Evolutionary conservation across 768 basidiomycete species (phyloP).

Genomic region (Lactarius deliciosus): DNA sequence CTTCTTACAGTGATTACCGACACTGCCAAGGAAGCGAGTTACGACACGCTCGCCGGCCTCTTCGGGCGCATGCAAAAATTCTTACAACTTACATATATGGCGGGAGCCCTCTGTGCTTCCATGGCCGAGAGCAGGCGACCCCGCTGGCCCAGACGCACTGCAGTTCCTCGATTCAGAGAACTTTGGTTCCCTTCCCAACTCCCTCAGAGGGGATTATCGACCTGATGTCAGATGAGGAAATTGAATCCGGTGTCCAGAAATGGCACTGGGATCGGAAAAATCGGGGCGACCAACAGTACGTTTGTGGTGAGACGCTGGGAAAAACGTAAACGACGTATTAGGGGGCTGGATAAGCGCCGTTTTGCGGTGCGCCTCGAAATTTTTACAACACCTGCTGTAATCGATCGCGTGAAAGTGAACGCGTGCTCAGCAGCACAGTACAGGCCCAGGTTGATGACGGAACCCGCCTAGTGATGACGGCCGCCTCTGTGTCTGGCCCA

Average conservation of each 20-base stretch:
- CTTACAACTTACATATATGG: background rate
- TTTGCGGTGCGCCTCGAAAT: background rate
- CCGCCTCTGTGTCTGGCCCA: background rate
- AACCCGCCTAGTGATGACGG: background rate
- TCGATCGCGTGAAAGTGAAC: background rate
- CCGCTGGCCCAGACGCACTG: too few relatives aligned
- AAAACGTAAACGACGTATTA: background rate
- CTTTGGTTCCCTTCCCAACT: too few relatives aligned
- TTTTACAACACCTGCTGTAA: background rate
- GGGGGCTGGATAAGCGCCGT: background rate
- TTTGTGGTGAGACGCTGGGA: background rate
- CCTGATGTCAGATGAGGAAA: background rate
- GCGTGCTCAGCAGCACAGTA: background rate
- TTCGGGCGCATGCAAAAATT: constrained; percentile 2
- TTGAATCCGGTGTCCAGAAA: background rate
- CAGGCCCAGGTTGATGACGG: background rate
- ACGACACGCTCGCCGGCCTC: background rate
- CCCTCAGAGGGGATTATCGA: background rate
- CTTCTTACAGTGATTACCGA: background rate
- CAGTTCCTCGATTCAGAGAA: background rate
- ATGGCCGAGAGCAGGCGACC: background rate
- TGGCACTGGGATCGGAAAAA: background rate
- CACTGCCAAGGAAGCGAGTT: background rate
- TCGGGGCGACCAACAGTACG: background rate
- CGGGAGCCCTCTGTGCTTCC: too few relatives aligned